A percentile compares a stretch with the other conserved stretches of the same genome.
Evolutionary conservation across 345 rosid genomes (phyloP).

Genomic region (Garcia nutans): DNA sequence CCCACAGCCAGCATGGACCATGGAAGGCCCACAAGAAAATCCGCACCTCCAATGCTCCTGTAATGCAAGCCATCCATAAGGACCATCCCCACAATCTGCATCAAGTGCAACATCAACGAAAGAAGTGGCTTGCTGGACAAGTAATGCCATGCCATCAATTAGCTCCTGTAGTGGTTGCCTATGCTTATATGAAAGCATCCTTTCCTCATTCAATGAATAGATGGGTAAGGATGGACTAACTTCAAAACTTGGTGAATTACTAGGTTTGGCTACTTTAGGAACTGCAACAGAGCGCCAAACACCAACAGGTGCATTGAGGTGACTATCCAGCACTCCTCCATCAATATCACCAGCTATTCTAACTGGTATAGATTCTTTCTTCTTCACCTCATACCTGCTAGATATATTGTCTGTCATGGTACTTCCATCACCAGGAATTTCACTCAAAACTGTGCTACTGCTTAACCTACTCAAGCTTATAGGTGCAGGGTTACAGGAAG

Average conservation of each 20-base stretch:
- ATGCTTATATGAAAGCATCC: slow-evolving; percentile 74
- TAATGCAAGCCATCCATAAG: slow-evolving; percentile 96
- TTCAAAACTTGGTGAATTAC: slow-evolving; percentile 65
- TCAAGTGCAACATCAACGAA: slow-evolving; percentile 91
- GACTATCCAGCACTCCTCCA: slow-evolving; percentile 76
- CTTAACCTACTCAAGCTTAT: slow-evolving; percentile 54
- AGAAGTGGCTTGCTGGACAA: slow-evolving; percentile 97
- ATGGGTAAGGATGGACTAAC: slow-evolving; percentile 64
- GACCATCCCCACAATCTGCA: slow-evolving; percentile 91
- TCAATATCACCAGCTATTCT: slow-evolving; percentile 94
- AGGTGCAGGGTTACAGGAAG: slow-evolving; percentile 48
- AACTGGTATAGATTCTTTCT: slow-evolving; percentile 83
- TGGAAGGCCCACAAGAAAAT: slow-evolving; percentile 91
- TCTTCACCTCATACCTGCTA: slow-evolving; percentile 68
- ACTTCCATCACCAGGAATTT: slow-evolving; percentile 71
- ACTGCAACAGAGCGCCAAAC: slow-evolving; percentile 95
- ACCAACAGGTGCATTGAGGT: slow-evolving; percentile 78
- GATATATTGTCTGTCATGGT: slow-evolving; percentile 72
- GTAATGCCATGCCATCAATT: slow-evolving; percentile 80
- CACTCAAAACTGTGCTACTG: slow-evolving; percentile 60
- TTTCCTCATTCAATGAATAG: slow-evolving; percentile 73
- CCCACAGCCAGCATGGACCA: slow-evolving; percentile 98
- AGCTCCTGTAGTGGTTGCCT: slow-evolving; percentile 93
- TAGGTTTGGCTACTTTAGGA: slow-evolving; percentile 74
- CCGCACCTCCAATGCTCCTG: slow-evolving; percentile 97